A percentile compares a stretch with the other conserved stretches of the same genome.
Evolutionary conservation across 345 rosid genomes (phyloP).

Genomic region (Turnera subulata): DNA sequence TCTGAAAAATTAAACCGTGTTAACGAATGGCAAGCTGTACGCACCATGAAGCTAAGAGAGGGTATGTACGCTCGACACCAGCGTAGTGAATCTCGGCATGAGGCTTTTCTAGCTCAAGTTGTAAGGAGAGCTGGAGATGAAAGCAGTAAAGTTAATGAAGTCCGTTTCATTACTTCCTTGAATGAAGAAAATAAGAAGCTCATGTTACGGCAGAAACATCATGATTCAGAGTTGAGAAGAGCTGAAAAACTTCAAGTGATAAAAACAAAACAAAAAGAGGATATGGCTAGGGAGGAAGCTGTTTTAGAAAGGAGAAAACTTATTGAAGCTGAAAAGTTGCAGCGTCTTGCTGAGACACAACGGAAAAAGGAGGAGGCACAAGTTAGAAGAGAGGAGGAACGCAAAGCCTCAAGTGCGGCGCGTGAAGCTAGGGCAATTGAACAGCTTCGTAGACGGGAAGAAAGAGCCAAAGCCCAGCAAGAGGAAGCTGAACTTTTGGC

Average conservation of each 20-base stretch:
- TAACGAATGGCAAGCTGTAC: slow-evolving; percentile 79
- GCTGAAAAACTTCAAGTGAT: slow-evolving; percentile 70
- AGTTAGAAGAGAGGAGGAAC: slow-evolving; percentile 79
- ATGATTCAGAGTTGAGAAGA: slow-evolving; percentile 70
- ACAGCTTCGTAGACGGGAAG: slow-evolving; percentile 71
- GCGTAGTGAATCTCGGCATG: slow-evolving; percentile 71
- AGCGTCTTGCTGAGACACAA: slow-evolving; percentile 75
- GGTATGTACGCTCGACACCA: slow-evolving; percentile 78
- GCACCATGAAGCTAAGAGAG: slow-evolving; percentile 62
- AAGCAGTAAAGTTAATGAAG: slow-evolving; percentile 81
- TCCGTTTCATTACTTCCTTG: slow-evolving; percentile 74
- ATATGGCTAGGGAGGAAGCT: slow-evolving; percentile 78
- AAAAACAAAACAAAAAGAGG: slow-evolving; percentile 68
- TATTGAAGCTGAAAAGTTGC: slow-evolving; percentile 76
- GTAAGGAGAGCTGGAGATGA: slow-evolving; percentile 84
- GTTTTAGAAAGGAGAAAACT: slow-evolving; percentile 68
- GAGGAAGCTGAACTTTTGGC: slow-evolving; percentile 83
- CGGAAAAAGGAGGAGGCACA: slow-evolving; percentile 80
- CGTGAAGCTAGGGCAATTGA: slow-evolving; percentile 71
- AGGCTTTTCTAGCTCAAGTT: slow-evolving; percentile 75
- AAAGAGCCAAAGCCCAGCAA: slow-evolving; percentile 75
- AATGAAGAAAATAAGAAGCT: slow-evolving; percentile 78
- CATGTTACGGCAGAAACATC: slow-evolving; percentile 70
- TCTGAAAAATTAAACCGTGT: slow-evolving; percentile 70
- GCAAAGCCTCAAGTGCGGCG: slow-evolving; percentile 74